phyloP scores from a whole-genome alignment of 1,284 basidiomycete species.

The Apiotrichum veenhuisii region DNA sequence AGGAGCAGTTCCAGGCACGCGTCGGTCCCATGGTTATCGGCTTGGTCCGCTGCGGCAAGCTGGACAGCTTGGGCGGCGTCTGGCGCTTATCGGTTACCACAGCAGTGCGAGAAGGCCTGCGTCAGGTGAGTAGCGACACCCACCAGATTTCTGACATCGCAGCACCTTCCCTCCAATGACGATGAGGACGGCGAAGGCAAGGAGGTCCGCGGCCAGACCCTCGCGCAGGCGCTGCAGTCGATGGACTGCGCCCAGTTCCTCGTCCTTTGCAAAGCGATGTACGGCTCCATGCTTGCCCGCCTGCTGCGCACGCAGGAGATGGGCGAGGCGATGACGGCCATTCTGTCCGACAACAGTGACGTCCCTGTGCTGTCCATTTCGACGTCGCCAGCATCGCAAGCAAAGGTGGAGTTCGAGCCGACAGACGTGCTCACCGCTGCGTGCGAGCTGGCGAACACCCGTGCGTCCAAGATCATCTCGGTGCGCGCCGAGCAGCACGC shows the following conservation, averaged over 20 bases:
- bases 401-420: conserved; percentile 50
- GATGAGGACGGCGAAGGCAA: conserved; percentile 53
- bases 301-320: conserved; percentile 71
- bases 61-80: conserved; percentile 64
- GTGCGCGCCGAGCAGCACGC: conserved; percentile 75
- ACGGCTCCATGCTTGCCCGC: conserved; percentile 62
- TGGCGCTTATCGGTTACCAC: conserved; percentile 74
- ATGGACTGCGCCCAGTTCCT: conserved; percentile 71
- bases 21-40: conserved; percentile 66
- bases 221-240: conserved; percentile 60
- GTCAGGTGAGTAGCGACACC: conserved; percentile 35
- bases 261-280: conserved; percentile 61
- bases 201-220: conserved; percentile 39
- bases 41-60: conserved; percentile 67
- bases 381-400: conserved; percentile 25
- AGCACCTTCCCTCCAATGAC: conserved; percentile 50
- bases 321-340: conserved; percentile 59
- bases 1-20: conserved; percentile 36
- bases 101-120: conserved; percentile 58
- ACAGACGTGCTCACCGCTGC: conserved; percentile 74
- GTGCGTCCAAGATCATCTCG: conserved; percentile 71
- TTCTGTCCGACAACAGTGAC: conserved; percentile 51
- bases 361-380: not conserved
- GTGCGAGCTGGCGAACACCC: conserved; percentile 77
- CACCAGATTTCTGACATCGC: not conserved